Base-by-base conservation (phyloP, 345 rosid genomes). In the Erodium maritimum region DNA sequence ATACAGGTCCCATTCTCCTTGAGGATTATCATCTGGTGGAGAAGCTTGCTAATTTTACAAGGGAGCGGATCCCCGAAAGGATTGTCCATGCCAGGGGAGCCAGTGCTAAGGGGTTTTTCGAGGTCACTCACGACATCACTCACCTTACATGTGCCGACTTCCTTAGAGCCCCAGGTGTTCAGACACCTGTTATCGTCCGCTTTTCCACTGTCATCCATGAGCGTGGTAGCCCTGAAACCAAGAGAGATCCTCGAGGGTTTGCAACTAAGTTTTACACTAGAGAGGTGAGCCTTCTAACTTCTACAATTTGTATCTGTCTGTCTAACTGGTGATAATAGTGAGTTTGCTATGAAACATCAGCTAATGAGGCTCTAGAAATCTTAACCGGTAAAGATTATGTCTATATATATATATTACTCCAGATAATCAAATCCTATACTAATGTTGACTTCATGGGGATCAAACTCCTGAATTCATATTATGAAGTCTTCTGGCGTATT, bases 1-100 rank as follows among this genome's bases (percentile, higher is more conserved):
- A 70, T 57, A 22, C 65, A 89, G 96, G 96, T 69, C 96, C 96
- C 1, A 71, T 89, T 65, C 91, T 89, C 61, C 80, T 86, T 11
- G 95, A 89, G 86, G 96, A 89, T 76, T 89, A 86, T 60, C 96
- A 89, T 74, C 62, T 89, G 65, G 73, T 89, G 52, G 95, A 89
- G 73, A 89, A 89, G 68, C 67, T 89, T 23, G 95, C 96, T 65
- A 82, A 89, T 62, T 89, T 89, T 60, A 91, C 82, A 62, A 78
- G 96, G 71, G 96, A 89, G 70, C 53, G 96, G 62, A 84, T 89
- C 70, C 96, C 95, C 45, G 95, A 89, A 75, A 87, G 96, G 60
- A 95, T 89, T 24, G 96, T 89, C 71, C 95, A 89, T 71, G 95
- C 95, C 45, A 80, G 96, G 71, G 91, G 96, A 61, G 96, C 96